Percentiles rank a stretch among this genome's conserved stretches.
phyloP scores from a whole-genome alignment of 1,139 yeast species.

The Debaryomyces udenii region DNA sequence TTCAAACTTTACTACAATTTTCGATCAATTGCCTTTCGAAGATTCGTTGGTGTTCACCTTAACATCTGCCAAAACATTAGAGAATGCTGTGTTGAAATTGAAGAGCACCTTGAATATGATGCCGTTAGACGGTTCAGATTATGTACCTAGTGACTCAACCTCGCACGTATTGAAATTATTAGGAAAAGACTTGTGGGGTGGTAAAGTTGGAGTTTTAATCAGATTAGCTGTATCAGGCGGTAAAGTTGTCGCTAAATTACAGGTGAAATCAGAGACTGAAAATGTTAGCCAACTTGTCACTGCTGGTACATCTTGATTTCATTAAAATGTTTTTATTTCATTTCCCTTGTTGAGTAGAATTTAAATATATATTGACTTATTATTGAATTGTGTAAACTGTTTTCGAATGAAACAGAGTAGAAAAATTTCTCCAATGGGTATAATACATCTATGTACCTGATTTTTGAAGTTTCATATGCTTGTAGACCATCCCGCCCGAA shows the following conservation, averaged over 20 bases:
- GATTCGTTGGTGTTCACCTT: conserved; percentile 42
- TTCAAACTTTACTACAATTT: conserved; percentile 73
- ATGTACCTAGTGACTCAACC: conserved; percentile 60
- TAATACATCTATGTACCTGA: conserved; percentile 1
- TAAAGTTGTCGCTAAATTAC: conserved; percentile 75
- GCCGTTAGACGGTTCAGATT: conserved; percentile 80
- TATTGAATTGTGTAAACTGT: conserved; percentile 1
- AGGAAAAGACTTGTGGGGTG: conserved; percentile 79
- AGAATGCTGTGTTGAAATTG: conserved; percentile 49
- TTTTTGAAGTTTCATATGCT: conserved; percentile 19
- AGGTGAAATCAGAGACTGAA: conserved; percentile 66
- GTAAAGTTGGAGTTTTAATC: conserved; percentile 67
- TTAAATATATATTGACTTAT: conserved; percentile 7
- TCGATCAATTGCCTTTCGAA: conserved; percentile 63
- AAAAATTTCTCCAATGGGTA: conserved; percentile 2
- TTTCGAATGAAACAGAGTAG: neutral
- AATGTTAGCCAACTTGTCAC: conserved; percentile 49
- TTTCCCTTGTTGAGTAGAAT: conserved; percentile 8
- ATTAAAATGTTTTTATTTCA: conserved; percentile 6
- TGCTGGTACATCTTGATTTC: conserved; percentile 33
- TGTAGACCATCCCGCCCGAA: conserved; percentile 57
- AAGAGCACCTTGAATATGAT: conserved; percentile 68
- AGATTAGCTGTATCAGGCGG: conserved; percentile 75
- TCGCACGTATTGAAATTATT: conserved; percentile 76
- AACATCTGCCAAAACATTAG: conserved; percentile 38